Base-by-base conservation (phyloP, 495 filamentous ascomycete genomes). In the Penicillium lividum region DNA sequence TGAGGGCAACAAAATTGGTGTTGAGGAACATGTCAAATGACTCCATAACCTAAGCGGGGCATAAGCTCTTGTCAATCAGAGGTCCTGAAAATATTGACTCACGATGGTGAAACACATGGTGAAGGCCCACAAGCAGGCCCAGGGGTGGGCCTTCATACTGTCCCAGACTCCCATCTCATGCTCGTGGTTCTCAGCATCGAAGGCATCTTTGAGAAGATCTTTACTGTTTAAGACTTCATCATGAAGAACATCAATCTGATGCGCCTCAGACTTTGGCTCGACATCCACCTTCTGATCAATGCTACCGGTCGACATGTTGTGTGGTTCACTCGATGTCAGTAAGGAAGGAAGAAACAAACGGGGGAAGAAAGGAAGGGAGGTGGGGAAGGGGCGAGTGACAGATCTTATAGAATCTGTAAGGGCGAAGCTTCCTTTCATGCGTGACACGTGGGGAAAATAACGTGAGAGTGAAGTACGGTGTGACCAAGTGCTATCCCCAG, bases 61-160 rank as follows among this genome's bases (percentile, higher is more conserved):
- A 36, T 34, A 40, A 31, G 49, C 16, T 0, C 0, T 38, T 38
- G 18, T 8, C 49, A n/a, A n/a, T 13, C 16, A 36, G 16, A 2
- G 22, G 22, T 16, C 15, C 15, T 15, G 31, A 31, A 8, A n/a
- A 2, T 13, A 73, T 76, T 15, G 66, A 73, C 59, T 77, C 73
- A 77, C 74, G 54, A 77, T 77, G 15, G 75, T 77, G 56, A 72
- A 77, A 33, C 71, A 77, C 66, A 77, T 71, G 52, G 60, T 65
- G 58, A 77, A 77, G 4, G 71, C 74, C 78, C 78, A 82, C 16
- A 65, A 71, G 45, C 77, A 73, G 52, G 80, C 80, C 60, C 76
- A 77, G 29, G 79, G 80, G 62, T 81, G 80, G 8, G 66, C 67
- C 58, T 70, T 75, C 50, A 73, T 69, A 15, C 70, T 62, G 42